Conservation (phyloP, 2,329 filamentous ascomycete species). For the Pseudocercospora macadamiae region DNA sequence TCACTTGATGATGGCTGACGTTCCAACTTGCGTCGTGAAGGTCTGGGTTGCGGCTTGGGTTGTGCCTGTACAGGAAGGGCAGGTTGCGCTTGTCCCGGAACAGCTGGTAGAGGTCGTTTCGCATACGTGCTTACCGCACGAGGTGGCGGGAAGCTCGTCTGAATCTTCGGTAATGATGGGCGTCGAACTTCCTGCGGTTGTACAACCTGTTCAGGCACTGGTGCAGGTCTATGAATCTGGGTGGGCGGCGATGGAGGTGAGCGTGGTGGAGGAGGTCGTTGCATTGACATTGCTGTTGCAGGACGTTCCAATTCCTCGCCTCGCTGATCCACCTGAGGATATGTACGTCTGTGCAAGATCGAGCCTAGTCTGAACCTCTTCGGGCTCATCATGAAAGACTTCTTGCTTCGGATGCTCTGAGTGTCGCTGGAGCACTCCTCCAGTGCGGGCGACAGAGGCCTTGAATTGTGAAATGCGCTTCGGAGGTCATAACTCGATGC, state of each 20-base stretch:
- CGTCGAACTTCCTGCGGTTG: constrained; percentile 13
- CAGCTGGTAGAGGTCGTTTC: constrained; percentile 25
- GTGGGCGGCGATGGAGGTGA: constrained; percentile 16
- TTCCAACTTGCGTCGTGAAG: constrained; percentile 14
- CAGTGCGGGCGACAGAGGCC: constrained; percentile 33
- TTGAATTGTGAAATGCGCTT: constrained; percentile 20
- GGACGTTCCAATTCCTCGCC: constrained; percentile 11
- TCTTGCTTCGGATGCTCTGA: constrained; percentile 29
- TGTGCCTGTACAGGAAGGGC: constrained; percentile 2
- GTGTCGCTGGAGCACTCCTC: constrained; percentile 30
- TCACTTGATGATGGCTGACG: constrained; percentile 28
- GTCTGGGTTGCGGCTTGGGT: constrained; percentile 2
- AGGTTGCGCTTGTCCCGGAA: constrained; percentile 18
- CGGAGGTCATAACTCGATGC: constrained; percentile 28
- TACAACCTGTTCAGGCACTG: background rate
- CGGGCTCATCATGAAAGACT: constrained; percentile 24
- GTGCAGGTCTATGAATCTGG: background rate
- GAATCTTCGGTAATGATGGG: constrained; percentile 32
- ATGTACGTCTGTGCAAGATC: constrained; percentile 31
- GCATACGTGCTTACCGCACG: constrained; percentile 26
- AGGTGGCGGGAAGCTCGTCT: constrained; percentile 30
- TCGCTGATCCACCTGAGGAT: constrained; percentile 27
- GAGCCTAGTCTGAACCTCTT: constrained; percentile 28
- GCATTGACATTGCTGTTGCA: constrained; percentile 7
- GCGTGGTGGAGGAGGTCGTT: constrained; percentile 8